Conservation (phyloP, 306 rosid genomes). For the Calophaca sinica region DNA sequence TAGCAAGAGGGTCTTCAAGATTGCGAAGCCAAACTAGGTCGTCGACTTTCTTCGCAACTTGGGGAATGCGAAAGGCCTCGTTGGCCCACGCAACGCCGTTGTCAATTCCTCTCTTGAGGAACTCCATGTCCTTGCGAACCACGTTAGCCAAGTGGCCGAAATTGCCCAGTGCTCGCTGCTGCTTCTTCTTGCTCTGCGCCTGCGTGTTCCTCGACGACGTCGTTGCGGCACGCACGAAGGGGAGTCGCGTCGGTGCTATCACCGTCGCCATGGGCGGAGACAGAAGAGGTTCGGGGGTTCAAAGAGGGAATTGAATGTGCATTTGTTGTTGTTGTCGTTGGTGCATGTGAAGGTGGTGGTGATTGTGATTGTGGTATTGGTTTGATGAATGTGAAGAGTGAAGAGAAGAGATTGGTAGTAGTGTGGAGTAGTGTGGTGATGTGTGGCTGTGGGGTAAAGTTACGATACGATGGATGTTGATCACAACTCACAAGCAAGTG, state of each 20-base stretch:
- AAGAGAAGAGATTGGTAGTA: not conserved
- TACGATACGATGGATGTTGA: not conserved
- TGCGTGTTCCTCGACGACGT: constrained; percentile 39
- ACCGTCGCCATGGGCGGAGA: constrained; percentile 54
- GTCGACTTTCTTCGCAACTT: constrained; percentile 65
- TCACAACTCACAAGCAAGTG: not conserved
- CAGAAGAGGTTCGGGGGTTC: not conserved
- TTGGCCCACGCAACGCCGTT: constrained; percentile 78
- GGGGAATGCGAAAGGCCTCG: constrained; percentile 66
- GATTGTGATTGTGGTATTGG: not conserved
- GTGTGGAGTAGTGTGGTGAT: not conserved
- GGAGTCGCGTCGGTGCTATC: constrained; percentile 44
- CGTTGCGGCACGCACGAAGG: constrained; percentile 38
- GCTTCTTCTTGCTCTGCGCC: not conserved
- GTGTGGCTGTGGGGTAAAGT: constrained; percentile 38
- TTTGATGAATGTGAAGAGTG: not conserved
- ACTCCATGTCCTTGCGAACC: constrained; percentile 77
- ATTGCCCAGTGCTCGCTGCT: constrained; percentile 61
- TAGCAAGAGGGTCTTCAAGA: constrained; percentile 75
- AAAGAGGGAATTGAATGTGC: constrained; percentile 1
- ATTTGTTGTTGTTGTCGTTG: not conserved
- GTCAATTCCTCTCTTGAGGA: constrained; percentile 62
- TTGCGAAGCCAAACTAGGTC: constrained; percentile 79
- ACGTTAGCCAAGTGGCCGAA: constrained; percentile 68
- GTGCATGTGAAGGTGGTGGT: constrained; percentile 1